phyloP scores from a whole-genome alignment of 2,329 filamentous ascomycete genomes.

The Diatrype stigma region DNA sequence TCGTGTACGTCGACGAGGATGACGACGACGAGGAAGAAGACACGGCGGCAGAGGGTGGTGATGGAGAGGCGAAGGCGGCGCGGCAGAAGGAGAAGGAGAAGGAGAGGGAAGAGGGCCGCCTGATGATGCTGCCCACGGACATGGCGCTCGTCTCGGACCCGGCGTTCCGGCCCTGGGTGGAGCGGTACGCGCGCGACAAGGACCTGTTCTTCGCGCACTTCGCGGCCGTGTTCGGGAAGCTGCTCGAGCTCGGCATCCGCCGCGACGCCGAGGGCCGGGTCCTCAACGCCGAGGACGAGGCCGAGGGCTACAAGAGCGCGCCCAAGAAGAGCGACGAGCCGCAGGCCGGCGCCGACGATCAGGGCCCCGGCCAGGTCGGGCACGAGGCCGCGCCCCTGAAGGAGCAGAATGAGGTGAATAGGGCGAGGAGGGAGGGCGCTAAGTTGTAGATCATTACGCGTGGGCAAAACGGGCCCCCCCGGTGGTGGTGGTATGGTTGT shows the following conservation, averaged over 20 bases:
- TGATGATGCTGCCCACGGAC: slow-evolving; percentile 66
- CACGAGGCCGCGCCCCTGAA: slow-evolving; percentile 37
- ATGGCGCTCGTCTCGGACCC: slow-evolving; percentile 53
- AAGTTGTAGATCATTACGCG: slow-evolving; percentile 37
- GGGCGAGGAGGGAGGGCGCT: slow-evolving; percentile 28
- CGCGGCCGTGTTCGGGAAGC: slow-evolving; percentile 52
- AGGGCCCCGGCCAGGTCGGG: slow-evolving; percentile 24
- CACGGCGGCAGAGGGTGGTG: slow-evolving; percentile 46
- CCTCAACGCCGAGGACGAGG: slow-evolving; percentile 52
- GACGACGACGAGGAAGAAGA: slow-evolving; percentile 45
- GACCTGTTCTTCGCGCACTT: slow-evolving; percentile 60
- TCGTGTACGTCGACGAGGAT: slow-evolving; percentile 52
- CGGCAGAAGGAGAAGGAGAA: too few relatives aligned
- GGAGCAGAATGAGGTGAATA: slow-evolving; percentile 31
- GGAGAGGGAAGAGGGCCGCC: slow-evolving; percentile 47
- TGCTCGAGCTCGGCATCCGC: slow-evolving; percentile 57
- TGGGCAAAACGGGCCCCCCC: too few relatives aligned
- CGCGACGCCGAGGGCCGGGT: slow-evolving; percentile 50
- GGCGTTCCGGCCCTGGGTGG: slow-evolving; percentile 51
- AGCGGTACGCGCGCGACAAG: slow-evolving; percentile 57
- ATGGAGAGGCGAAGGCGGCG: too few relatives aligned
- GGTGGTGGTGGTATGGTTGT: too few relatives aligned
- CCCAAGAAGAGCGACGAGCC: slow-evolving; percentile 27
- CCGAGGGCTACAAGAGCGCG: slow-evolving; percentile 34
- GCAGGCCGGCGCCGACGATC: slow-evolving; percentile 26